These are phyloP conservation scores for Berkeleyomyces basicola DNA, from an alignment of 2,329 filamentous ascomycete genomes.

Conservation along the genomic window DNA sequence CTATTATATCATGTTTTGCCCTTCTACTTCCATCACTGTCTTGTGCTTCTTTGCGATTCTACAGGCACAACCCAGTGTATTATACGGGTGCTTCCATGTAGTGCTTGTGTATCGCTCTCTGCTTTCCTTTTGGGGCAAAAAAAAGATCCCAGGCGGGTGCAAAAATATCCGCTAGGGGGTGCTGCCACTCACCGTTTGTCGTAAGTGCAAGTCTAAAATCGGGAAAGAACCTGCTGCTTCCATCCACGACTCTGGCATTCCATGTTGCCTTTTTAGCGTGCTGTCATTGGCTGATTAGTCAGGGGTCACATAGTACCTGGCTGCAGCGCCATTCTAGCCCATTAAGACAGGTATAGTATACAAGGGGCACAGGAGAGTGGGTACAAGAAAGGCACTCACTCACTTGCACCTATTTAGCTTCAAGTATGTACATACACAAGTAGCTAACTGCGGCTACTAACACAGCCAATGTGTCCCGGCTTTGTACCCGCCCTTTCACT, in stretches of 20 bases:
- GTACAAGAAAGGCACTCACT: not conserved
- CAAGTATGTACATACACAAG: too few relatives aligned
- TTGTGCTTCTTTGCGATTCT: not conserved
- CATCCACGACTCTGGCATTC: constrained; percentile 12
- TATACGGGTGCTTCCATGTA: too few relatives aligned
- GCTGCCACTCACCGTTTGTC: not conserved
- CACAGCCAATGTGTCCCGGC: too few relatives aligned
- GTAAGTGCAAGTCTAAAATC: not conserved
- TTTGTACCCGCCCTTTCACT: too few relatives aligned
- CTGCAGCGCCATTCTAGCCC: not conserved
- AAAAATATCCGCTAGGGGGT: not conserved
- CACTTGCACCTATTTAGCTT: not conserved
- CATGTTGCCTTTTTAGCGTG: not conserved
- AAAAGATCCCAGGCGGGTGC: not conserved
- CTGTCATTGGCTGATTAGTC: constrained; percentile 11
- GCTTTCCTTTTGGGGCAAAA: not conserved
- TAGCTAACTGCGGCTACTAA: too few relatives aligned
- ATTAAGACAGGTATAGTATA: not conserved
- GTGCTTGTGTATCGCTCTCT: not conserved
- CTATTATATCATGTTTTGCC: not conserved
- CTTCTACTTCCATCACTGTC: not conserved
- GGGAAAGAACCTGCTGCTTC: constrained; percentile 2
- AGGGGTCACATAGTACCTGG: constrained; percentile 6
- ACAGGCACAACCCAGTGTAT: not conserved
- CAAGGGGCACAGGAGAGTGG: not conserved